Percentiles rank a stretch among this genome's conserved stretches.
phyloP scores from a whole-genome alignment of 2,329 filamentous ascomycete species.

The Ophiostoma piceae region DNA sequence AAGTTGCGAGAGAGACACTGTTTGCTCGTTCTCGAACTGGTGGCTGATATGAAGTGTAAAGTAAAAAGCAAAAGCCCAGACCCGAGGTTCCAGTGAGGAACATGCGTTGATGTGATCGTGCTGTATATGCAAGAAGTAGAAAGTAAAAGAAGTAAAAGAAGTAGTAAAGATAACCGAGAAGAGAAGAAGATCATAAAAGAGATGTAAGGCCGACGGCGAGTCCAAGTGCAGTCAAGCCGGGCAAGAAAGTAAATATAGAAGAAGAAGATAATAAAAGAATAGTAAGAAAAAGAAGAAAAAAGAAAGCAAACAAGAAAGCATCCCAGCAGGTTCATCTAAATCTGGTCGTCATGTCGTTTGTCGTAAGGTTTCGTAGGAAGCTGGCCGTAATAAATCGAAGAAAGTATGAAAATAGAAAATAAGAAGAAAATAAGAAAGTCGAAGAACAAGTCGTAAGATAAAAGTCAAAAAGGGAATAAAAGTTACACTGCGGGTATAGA shows the following conservation, averaged over 20 bases:
- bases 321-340: slow-evolving; percentile 25
- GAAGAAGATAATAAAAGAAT: background rate
- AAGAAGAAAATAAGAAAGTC: background rate
- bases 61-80: slow-evolving; percentile 6
- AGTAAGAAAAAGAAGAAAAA: slow-evolving; percentile 11
- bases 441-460: slow-evolving; percentile 15
- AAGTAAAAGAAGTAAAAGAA: background rate
- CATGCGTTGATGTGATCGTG: slow-evolving; percentile 6
- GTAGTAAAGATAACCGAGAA: background rate
- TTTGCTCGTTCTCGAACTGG: background rate
- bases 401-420: background rate
- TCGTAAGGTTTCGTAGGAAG: slow-evolving; percentile 25
- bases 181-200: background rate
- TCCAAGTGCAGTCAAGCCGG: background rate
- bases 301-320: slow-evolving; percentile 23
- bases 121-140: slow-evolving; percentile 4
- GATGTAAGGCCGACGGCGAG: background rate
- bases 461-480: slow-evolving; percentile 16
- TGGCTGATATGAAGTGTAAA: background rate
- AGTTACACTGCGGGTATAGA: background rate
- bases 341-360: slow-evolving; percentile 26
- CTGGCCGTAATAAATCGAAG: slow-evolving; percentile 18
- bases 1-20: background rate
- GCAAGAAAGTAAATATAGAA: slow-evolving; percentile 11
- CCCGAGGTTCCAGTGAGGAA: slow-evolving; percentile 3